phyloP scores from a whole-genome alignment of 371 early-diverging fungal genomes.

The Mucor circinelloides region DNA sequence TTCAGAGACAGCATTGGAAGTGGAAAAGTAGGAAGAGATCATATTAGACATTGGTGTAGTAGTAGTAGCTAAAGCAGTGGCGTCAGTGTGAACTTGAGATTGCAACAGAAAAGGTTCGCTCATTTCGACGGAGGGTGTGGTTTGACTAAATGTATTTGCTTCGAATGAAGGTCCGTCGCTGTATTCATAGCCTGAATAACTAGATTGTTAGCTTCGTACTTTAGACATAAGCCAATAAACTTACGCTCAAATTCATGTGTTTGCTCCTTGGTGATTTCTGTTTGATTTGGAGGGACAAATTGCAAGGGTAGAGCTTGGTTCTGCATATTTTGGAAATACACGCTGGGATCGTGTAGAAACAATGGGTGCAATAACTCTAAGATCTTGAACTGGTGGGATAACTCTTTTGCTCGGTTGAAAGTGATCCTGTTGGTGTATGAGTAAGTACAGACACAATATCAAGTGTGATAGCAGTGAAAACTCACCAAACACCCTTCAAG shows the following conservation, averaged over 20 bases:
- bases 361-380: constrained; percentile 66
- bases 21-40: neutral
- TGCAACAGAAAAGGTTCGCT: neutral
- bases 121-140: neutral
- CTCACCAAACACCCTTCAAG: constrained; percentile 77
- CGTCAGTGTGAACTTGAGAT: neutral
- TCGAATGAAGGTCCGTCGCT: neutral
- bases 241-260: neutral
- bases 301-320: neutral
- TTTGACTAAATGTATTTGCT: neutral
- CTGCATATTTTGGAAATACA: neutral
- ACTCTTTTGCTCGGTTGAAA: constrained; percentile 61
- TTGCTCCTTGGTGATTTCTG: neutral
- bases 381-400: constrained; percentile 66
- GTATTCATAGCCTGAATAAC: neutral
- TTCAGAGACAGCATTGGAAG: neutral
- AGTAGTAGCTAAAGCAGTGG: neutral
- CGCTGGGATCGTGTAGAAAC: constrained; percentile 60
- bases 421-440: constrained; percentile 49
- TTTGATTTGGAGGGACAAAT: neutral
- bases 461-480: neutral
- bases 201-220: neutral
- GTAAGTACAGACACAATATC: neutral
- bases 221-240: neutral
- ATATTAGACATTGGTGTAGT: neutral